Percentiles rank a stretch among this genome's conserved stretches.
Conservation (phyloP, 192 early-diverging fungal genomes). For the Glomus cerebriforme region DNA sequence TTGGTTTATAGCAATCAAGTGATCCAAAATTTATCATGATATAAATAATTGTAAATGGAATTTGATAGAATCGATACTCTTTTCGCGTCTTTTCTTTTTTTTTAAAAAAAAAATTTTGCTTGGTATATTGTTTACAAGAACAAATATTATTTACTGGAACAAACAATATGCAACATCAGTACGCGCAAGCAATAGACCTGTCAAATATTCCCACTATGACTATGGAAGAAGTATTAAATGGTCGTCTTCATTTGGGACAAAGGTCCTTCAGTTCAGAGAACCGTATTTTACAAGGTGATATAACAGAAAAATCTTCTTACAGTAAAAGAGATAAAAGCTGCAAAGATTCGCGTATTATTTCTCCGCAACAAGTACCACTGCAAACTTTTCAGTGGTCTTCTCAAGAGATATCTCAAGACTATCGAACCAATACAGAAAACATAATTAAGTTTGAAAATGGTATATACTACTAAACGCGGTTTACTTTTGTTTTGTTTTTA, state of each 20-base stretch:
- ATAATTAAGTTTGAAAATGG: background rate
- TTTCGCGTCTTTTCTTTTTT: background rate
- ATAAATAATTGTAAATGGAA: no score
- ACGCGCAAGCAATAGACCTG: background rate
- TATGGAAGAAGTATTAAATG: constrained; percentile 12
- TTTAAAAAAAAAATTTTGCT: background rate
- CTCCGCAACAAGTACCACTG: background rate
- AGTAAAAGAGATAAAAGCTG: background rate
- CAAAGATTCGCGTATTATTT: background rate
- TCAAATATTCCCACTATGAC: background rate
- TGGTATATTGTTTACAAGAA: no score
- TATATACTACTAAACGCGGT: background rate
- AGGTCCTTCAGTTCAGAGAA: background rate
- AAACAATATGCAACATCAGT: background rate
- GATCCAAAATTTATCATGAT: background rate
- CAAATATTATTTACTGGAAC: background rate
- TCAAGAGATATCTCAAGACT: background rate
- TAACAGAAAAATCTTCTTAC: background rate
- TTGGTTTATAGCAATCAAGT: no score
- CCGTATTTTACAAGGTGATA: background rate
- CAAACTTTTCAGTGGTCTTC: background rate
- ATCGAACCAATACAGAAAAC: background rate
- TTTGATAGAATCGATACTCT: background rate
- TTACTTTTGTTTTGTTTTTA: background rate
- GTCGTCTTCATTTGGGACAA: background rate